Base-by-base conservation (phyloP, 345 rosid genomes). In the Moringa oleifera region DNA sequence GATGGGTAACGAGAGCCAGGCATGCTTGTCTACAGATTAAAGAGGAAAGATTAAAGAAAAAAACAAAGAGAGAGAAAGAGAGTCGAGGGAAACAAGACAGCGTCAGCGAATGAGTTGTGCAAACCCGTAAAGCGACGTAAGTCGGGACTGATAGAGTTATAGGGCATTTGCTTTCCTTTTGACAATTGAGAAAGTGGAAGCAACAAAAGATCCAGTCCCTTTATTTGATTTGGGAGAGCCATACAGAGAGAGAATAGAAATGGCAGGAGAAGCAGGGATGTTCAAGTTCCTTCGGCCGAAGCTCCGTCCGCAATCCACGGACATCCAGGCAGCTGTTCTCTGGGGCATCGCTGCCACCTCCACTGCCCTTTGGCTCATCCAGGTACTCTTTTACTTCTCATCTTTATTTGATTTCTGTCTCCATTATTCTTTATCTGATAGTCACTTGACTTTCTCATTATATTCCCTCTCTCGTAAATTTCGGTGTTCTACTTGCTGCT, bases 331-430 rank as follows among this genome's bases (percentile, higher is more conserved):
- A 57, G 91, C 85, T 64, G 94, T 79, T 66, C 64, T 72, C 28
- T 90, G 97, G 99, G 99, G 97, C 21, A 68, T 86, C 72, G 96
- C 89, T 52, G 97, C 94, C 73, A 70, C 66, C 59, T 65, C 90
- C 54, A 72, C 83, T 1, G 98, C 89, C 47, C 72, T 93, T 65
- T 93, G 77, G 76, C 25, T 93, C 71, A 55, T 83, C 68, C 98
- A 93, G 85, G 99, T 92, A 59, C 50, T 49, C 61, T 36, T 41
- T 46, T 62, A 28, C 62, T 28, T 6, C 13, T 20, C 33, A 53
- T 63, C 46, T 49, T 12, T 18, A 37, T 51, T 60, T 72, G 55
- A 23, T 22, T 45, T n/a, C 18, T 19, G 19, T 37, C 47, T 55
- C 33, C 21, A 51, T 50, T n/a, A 18, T 23, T 21, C 37, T 21